These are phyloP conservation scores for Xylaria sp. DNA, from an alignment of 2,329 filamentous ascomycete species.

Conservation along the genomic window DNA sequence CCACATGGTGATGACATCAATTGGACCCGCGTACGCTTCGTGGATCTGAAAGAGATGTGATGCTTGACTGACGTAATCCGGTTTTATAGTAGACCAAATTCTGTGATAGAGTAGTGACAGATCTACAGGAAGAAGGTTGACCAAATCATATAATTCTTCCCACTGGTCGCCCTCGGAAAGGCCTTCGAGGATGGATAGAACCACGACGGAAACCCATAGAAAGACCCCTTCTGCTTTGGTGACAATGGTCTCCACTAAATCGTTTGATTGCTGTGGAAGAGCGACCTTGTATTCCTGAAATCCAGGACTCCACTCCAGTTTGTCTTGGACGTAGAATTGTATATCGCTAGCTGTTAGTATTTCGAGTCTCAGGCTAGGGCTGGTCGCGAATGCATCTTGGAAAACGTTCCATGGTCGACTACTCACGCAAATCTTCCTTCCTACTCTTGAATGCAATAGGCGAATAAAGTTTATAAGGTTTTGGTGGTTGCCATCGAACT, in stretches of 20 bases:
- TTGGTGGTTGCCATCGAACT: background rate
- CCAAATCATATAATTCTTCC: background rate
- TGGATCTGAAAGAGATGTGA: no score
- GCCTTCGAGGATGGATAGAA: background rate
- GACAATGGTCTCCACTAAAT: conserved; percentile 19
- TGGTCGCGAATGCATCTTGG: conserved; percentile 26
- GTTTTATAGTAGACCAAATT: background rate
- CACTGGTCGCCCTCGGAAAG: background rate
- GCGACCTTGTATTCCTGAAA: background rate
- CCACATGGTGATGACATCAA: no score
- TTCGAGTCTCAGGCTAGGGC: conserved; percentile 31
- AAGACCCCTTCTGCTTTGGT: conserved; percentile 30
- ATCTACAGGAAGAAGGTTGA: background rate
- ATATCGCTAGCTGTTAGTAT: conserved; percentile 35
- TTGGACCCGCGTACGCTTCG: no score
- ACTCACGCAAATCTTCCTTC: conserved; percentile 32
- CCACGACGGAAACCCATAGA: conserved; percentile 30
- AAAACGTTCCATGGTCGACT: conserved; percentile 37
- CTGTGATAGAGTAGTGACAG: background rate
- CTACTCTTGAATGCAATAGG: background rate
- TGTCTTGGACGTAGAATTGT: conserved; percentile 27
- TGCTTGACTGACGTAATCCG: background rate
- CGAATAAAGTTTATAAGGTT: background rate
- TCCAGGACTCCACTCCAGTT: conserved; percentile 10
- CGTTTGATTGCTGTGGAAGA: background rate